These are phyloP conservation scores for Pyricularia grisea DNA, from an alignment of 2,329 filamentous ascomycete species.

Conservation along the genomic window DNA sequence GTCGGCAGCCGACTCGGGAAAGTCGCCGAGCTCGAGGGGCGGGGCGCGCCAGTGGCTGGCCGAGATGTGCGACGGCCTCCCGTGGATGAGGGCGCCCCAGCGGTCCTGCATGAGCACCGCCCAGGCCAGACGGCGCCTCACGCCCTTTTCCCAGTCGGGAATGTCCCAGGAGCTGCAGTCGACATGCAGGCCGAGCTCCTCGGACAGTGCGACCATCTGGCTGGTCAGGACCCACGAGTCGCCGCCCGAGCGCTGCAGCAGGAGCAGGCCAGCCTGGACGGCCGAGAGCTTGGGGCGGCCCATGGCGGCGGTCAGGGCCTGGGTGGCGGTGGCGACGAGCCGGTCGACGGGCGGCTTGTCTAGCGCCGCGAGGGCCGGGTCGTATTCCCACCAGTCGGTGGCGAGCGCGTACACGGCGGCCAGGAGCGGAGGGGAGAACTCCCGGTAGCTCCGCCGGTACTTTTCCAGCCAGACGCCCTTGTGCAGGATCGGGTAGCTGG, in stretches of 20 bases:
- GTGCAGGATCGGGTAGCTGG: constrained; percentile 73
- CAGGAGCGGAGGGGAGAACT: constrained; percentile 67
- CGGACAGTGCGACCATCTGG: constrained; percentile 76
- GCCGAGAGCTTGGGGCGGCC: constrained; percentile 74
- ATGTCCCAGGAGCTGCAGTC: constrained; percentile 85
- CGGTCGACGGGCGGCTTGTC: constrained; percentile 61
- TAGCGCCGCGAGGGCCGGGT: constrained; percentile 52
- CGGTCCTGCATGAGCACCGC: constrained; percentile 92
- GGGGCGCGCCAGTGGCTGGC: constrained; percentile 44
- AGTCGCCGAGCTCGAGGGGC: constrained; percentile 23
- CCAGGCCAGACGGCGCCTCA: constrained; percentile 82
- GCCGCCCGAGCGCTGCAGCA: constrained; percentile 66
- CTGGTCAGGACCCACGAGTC: constrained; percentile 80
- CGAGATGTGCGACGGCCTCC: constrained; percentile 39
- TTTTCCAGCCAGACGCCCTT: constrained; percentile 73
- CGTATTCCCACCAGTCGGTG: constrained; percentile 80
- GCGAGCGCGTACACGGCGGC: constrained; percentile 79
- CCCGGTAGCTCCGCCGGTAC: constrained; percentile 61
- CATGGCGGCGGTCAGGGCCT: constrained; percentile 65
- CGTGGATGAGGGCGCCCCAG: constrained; percentile 67
- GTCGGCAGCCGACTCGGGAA: constrained; percentile 25
- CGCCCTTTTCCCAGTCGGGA: constrained; percentile 74
- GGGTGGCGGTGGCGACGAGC: constrained; percentile 49
- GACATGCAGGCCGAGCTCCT: constrained; percentile 81
- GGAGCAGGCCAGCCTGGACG: constrained; percentile 65